Conservation (phyloP, 129 eudicot genomes). For the Pseudognaphalium luteoalbum region DNA sequence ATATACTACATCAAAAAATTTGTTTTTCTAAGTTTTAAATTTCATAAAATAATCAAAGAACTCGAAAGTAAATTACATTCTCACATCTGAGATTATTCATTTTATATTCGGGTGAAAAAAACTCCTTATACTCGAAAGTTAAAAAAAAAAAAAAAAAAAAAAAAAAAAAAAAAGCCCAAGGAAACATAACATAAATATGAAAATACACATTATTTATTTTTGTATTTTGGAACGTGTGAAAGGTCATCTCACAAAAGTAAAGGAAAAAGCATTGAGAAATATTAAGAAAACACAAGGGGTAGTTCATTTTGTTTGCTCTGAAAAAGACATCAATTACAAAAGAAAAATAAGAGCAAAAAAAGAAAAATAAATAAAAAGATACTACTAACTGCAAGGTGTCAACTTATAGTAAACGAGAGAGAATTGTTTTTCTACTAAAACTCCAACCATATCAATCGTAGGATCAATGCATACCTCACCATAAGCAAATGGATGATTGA, state of each 20-base stretch:
- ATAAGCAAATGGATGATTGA: constrained; percentile 13
- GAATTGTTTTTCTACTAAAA: background rate
- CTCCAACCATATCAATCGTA: constrained; percentile 24
- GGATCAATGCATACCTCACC: constrained; percentile 20
- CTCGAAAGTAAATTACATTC: too few relatives aligned
- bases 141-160: too few relatives aligned
- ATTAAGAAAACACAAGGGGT: background rate
- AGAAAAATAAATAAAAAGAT: background rate
- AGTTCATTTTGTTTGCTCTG: constrained; percentile 37
- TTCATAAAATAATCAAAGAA: too few relatives aligned
- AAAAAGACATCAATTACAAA: constrained; percentile 19
- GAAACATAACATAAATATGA: too few relatives aligned
- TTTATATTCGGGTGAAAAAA: too few relatives aligned
- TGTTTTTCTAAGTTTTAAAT: too few relatives aligned
- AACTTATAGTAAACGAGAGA: constrained; percentile 17
- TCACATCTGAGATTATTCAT: too few relatives aligned
- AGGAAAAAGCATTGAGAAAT: constrained; percentile 19
- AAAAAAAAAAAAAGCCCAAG: too few relatives aligned
- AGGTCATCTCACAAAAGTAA: constrained; percentile 28
- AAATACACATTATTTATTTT: background rate
- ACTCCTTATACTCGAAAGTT: too few relatives aligned
- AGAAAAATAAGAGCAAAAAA: background rate
- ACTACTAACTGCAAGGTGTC: constrained; percentile 27
- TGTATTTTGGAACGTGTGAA: constrained; percentile 9
- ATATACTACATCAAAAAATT: too few relatives aligned